Conservation (phyloP, 2,329 filamentous ascomycete species). For the Bisporella sp. region DNA sequence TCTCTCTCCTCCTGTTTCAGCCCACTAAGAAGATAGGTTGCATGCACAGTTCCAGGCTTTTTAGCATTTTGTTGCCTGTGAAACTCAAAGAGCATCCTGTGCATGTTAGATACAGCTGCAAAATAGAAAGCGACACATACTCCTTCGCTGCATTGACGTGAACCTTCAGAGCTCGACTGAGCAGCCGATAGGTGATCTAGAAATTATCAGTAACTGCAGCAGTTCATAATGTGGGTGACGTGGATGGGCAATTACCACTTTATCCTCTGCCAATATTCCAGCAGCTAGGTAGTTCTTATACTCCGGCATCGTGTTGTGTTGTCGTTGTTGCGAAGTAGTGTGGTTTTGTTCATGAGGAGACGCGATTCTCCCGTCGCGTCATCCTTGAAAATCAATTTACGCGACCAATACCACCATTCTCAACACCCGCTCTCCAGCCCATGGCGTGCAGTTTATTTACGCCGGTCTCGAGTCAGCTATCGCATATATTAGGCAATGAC, state of each 20-base stretch:
- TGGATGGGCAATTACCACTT: constrained; percentile 18
- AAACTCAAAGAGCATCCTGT: constrained; percentile 82
- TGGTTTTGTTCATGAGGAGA: too few species aligned
- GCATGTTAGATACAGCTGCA: constrained; percentile 7
- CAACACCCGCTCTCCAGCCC: neutral
- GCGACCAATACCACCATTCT: constrained; percentile 1
- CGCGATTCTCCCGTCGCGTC: too few species aligned
- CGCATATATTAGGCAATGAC: too few species aligned
- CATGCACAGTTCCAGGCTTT: constrained; percentile 69
- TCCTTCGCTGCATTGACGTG: constrained; percentile 86
- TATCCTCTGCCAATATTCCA: constrained; percentile 27
- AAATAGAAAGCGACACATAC: constrained; percentile 36
- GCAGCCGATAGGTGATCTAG: constrained; percentile 78
- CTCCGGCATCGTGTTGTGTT: constrained; percentile 21
- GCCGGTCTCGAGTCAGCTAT: too few species aligned
- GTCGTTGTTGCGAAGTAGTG: too few species aligned
- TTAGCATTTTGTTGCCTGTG: constrained; percentile 70
- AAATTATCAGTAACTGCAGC: constrained; percentile 5
- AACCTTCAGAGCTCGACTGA: constrained; percentile 77
- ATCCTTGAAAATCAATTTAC: too few species aligned
- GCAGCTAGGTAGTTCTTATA: constrained; percentile 28
- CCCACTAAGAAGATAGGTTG: constrained; percentile 85
- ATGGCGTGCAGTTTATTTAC: too few species aligned
- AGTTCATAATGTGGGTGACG: neutral
- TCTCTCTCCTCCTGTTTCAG: constrained; percentile 39